These are phyloP conservation scores for Phytophthora colocasiae DNA, from an alignment of 352 stramenopile species.

Conservation along the genomic window DNA sequence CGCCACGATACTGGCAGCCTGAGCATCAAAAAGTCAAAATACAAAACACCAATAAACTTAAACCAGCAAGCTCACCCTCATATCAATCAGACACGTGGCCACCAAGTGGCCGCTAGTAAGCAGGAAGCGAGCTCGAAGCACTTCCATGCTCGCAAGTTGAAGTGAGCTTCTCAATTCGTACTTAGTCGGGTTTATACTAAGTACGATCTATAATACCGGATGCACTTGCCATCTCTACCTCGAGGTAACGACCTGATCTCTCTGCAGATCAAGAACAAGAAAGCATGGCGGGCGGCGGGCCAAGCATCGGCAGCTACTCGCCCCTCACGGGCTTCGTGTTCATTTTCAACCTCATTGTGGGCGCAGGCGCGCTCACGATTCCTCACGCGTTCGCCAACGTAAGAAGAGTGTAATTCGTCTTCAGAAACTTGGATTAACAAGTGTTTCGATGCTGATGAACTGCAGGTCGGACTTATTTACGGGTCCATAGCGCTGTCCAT, in stretches of 20 bases:
- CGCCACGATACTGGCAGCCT: slow-evolving; percentile 39
- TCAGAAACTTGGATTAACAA: slow-evolving; percentile 4
- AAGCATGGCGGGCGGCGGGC: slow-evolving; percentile 60
- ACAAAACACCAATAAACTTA: background rate
- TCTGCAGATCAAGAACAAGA: slow-evolving; percentile 2
- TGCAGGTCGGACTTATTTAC: slow-evolving; percentile 79
- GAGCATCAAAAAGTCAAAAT: background rate
- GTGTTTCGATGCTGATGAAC: background rate
- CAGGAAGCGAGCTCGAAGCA: slow-evolving; percentile 59
- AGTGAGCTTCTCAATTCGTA: slow-evolving; percentile 16
- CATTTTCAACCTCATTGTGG: slow-evolving; percentile 92
- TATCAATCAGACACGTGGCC: slow-evolving; percentile 49
- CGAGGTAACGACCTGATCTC: slow-evolving; percentile 9
- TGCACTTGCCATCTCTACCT: slow-evolving; percentile 9
- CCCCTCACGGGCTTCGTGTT: slow-evolving; percentile 91
- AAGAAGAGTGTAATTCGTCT: background rate
- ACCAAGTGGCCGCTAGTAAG: slow-evolving; percentile 68
- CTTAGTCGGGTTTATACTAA: slow-evolving; percentile 12
- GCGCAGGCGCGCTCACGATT: slow-evolving; percentile 86
- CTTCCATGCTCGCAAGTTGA: slow-evolving; percentile 25
- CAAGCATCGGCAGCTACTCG: slow-evolving; percentile 77
- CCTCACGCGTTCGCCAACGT: slow-evolving; percentile 87
- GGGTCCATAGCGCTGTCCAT: slow-evolving; percentile 62
- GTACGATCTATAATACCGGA: slow-evolving; percentile 10
- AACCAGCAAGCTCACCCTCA: slow-evolving; percentile 5